Evolutionary conservation across 2,329 filamentous ascomycete genomes (phyloP).

Genomic region (Exophiala oligosperma): DNA sequence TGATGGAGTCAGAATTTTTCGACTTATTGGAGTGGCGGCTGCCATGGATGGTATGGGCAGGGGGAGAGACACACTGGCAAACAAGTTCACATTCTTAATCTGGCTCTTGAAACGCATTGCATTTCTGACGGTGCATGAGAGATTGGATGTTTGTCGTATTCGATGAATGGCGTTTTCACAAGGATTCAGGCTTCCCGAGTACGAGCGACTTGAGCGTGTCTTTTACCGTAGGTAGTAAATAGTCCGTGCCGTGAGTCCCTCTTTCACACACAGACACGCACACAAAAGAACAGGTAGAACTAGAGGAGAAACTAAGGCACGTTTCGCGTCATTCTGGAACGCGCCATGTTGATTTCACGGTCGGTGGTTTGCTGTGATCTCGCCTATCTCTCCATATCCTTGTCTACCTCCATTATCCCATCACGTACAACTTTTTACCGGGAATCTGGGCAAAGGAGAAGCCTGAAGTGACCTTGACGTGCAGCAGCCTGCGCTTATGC

Average conservation of each 20-base stretch:
- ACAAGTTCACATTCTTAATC: conserved; percentile 52
- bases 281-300: background rate
- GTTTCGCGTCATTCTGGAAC: background rate
- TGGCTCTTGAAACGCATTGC: conserved; percentile 55
- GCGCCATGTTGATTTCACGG: background rate
- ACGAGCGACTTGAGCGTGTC: no score
- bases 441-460: background rate
- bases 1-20: background rate
- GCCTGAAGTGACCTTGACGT: background rate
- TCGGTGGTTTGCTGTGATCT: background rate
- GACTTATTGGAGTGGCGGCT: no score
- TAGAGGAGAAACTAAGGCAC: background rate
- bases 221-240: no score
- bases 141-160: no score
- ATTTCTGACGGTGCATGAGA: background rate
- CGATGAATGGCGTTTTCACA: no score
- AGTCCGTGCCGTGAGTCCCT: background rate
- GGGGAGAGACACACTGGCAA: conserved; percentile 48
- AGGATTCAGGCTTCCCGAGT: no score
- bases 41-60: conserved; percentile 17
- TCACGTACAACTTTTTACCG: background rate
- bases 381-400: background rate
- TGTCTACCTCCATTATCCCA: background rate
- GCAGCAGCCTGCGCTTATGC: background rate
- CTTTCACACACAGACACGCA: background rate